phyloP scores from a whole-genome alignment of 176 grass and related monocot species.

The Pharus latifolius region DNA sequence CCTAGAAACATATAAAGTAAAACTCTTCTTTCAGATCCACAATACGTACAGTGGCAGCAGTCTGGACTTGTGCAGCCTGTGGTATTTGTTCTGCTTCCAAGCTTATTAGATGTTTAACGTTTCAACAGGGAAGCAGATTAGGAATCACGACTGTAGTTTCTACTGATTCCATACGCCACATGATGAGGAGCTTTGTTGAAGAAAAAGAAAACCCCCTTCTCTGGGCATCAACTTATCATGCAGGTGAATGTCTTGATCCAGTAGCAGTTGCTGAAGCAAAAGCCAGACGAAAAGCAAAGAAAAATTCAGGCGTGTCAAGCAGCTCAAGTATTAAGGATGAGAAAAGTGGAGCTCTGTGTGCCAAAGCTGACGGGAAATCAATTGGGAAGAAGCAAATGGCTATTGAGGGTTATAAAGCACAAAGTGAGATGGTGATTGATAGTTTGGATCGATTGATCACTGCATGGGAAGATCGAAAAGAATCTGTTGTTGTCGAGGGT shows the following conservation, averaged over 20 bases:
- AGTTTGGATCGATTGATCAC: constrained; percentile 85
- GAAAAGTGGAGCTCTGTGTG: constrained; percentile 8
- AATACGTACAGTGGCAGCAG: not conserved
- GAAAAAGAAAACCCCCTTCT: constrained; percentile 89
- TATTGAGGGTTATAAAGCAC: constrained; percentile 89
- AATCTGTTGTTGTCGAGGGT: constrained; percentile 85
- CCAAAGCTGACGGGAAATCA: constrained; percentile 31
- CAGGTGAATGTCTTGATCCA: constrained; percentile 78
- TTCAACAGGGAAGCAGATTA: constrained; percentile 73
- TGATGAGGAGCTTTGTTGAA: constrained; percentile 92
- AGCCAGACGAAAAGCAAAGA: constrained; percentile 64
- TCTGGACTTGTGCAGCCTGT: not conserved
- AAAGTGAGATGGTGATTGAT: constrained; percentile 95
- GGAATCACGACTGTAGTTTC: constrained; percentile 86
- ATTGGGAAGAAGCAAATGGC: constrained; percentile 91
- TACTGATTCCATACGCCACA: constrained; percentile 90
- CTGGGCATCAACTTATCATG: constrained; percentile 97
- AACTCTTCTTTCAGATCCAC: not conserved
- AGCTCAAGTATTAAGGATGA: constrained; percentile 14
- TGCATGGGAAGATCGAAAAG: constrained; percentile 76
- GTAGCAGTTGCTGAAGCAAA: constrained; percentile 77
- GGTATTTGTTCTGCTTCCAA: not conserved
- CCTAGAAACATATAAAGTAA: not conserved
- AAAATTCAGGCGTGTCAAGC: constrained; percentile 27
- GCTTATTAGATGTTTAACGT: constrained; percentile 3